These are phyloP conservation scores for Solanum etuberosum DNA, from an alignment of 257 asterid species.

Conservation along the genomic window DNA sequence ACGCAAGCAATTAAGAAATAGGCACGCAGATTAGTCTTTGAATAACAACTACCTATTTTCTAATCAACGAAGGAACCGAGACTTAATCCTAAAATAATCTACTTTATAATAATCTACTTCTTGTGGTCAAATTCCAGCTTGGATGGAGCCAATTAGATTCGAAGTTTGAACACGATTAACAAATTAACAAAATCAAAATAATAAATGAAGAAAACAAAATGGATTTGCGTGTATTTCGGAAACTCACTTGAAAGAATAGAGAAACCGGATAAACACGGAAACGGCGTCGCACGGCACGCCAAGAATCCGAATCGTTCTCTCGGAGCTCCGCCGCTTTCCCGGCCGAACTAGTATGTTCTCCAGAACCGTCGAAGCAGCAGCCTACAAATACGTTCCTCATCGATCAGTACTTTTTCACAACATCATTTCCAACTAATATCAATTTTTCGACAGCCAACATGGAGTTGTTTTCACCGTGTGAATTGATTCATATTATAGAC, in stretches of 20 bases:
- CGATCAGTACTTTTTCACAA: background rate
- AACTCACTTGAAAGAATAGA: conserved; percentile 64
- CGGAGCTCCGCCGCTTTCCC: conserved; percentile 38
- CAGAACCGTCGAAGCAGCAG: conserved; percentile 72
- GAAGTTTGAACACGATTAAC: background rate
- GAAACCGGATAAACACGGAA: conserved; percentile 46
- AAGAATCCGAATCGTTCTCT: conserved; percentile 41
- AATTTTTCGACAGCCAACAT: background rate
- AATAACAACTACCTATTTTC: background rate
- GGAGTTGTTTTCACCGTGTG: background rate
- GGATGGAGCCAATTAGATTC: background rate
- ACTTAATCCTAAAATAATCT: background rate
- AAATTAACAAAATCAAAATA: background rate
- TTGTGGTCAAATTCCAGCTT: background rate
- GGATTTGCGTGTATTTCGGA: conserved; percentile 9
- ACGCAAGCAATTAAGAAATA: background rate
- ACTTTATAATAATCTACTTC: background rate
- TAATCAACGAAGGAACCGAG: background rate
- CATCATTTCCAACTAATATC: background rate
- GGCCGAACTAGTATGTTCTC: conserved; percentile 67
- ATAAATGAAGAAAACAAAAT: background rate
- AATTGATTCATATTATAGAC: background rate
- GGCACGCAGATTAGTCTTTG: background rate
- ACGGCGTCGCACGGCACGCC: conserved; percentile 96
- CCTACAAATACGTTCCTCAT: conserved; percentile 23